phyloP scores from a whole-genome alignment of 306 rosid genomes.

The Arachis stenosperma region DNA sequence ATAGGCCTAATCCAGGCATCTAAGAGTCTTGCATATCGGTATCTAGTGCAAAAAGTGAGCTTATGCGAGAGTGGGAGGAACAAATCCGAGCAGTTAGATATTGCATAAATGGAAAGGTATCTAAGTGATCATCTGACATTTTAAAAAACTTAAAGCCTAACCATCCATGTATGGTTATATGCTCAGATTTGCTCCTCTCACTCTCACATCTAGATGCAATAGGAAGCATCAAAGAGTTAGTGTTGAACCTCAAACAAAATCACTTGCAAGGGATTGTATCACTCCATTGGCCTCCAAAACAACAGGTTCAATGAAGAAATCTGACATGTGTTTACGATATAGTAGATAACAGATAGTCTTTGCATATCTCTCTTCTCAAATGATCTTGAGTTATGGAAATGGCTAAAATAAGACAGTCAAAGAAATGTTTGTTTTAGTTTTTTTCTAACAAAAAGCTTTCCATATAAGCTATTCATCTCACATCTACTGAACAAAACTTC shows the following conservation, averaged over 20 bases:
- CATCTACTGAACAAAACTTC: no score
- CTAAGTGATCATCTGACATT: no score
- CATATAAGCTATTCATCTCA: not conserved
- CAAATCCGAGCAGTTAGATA: not conserved
- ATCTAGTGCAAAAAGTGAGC: no score
- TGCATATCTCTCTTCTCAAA: no score
- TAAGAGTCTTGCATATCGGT: no score
- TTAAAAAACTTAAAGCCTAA: slow-evolving; percentile 3
- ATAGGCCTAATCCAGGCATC: no score
- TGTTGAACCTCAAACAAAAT: not conserved
- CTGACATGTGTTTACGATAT: not conserved
- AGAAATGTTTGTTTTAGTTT: not conserved
- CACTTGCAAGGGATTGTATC: not conserved
- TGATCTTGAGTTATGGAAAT: no score
- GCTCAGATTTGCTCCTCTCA: no score
- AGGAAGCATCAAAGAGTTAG: slow-evolving; percentile 25
- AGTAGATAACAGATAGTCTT: not conserved
- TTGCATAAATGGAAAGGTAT: no score
- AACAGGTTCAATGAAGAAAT: slow-evolving; percentile 10
- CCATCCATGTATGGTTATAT: not conserved
- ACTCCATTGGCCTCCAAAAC: not conserved
- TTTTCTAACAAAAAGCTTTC: not conserved
- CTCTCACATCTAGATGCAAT: not conserved
- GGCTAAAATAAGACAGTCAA: no score
- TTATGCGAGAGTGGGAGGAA: no score